Evolutionary conservation across 768 basidiomycete species (phyloP).

Genomic region (Boletus sp.): DNA sequence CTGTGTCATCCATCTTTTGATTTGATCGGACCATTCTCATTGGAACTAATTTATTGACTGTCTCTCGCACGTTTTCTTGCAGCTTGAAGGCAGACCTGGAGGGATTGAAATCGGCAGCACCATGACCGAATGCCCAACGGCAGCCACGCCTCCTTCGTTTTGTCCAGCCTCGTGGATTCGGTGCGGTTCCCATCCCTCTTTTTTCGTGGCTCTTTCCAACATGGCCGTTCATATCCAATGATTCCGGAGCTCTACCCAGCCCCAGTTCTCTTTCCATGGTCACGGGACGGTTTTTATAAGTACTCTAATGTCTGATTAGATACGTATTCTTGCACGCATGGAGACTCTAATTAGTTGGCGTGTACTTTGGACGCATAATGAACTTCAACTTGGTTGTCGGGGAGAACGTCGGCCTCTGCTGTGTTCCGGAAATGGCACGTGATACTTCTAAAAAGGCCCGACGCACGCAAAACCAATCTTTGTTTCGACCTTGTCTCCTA

Average conservation of each 20-base stretch:
- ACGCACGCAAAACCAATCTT: background rate
- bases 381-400: background rate
- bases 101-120: slow-evolving; percentile 36
- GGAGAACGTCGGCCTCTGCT: no score
- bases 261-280: background rate
- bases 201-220: slow-evolving; percentile 21
- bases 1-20: slow-evolving; percentile 13
- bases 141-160: slow-evolving; percentile 3
- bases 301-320: slow-evolving; percentile 25
- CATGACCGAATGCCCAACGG: slow-evolving; percentile 22
- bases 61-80: slow-evolving; percentile 26
- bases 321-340: slow-evolving; percentile 25
- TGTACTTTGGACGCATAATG: slow-evolving; percentile 23
- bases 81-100: slow-evolving; percentile 72
- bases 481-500: slow-evolving; percentile 7
- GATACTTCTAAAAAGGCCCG: slow-evolving; percentile 3
- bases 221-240: slow-evolving; percentile 17
- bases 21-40: slow-evolving; percentile 10
- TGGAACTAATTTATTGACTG: slow-evolving; percentile 40
- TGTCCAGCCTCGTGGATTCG: slow-evolving; percentile 35
- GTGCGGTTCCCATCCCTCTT: slow-evolving; percentile 25
- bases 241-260: slow-evolving; percentile 1
- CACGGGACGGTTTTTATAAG: slow-evolving; percentile 23
- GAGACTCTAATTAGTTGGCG: slow-evolving; percentile 19
- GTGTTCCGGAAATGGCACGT: slow-evolving; percentile 2